Conservation (phyloP, 1,284 basidiomycete species). For the Sporisorium graminicola region DNA sequence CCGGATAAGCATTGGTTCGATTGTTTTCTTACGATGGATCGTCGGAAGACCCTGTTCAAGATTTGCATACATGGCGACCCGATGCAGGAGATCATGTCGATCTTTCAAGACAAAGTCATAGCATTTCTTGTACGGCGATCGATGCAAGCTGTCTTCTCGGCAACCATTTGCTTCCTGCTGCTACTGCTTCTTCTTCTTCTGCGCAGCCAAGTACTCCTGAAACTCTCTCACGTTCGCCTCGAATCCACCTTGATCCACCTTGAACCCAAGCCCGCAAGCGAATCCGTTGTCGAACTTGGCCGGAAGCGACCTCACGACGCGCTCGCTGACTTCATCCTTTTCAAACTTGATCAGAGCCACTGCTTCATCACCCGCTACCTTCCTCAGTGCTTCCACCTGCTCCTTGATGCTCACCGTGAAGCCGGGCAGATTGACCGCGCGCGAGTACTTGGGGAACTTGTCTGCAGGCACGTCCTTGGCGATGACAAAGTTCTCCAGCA, state of each 20-base stretch:
- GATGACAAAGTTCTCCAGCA: constrained; percentile 49
- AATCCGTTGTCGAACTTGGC: constrained; percentile 45
- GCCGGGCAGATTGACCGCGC: constrained; percentile 48
- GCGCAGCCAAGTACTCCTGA: constrained; percentile 20
- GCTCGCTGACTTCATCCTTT: constrained; percentile 49
- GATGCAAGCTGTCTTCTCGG: not conserved
- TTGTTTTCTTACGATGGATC: too few relatives aligned
- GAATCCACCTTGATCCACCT: constrained; percentile 50
- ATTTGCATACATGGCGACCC: too few relatives aligned
- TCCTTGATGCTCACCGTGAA: constrained; percentile 50
- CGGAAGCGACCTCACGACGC: constrained; percentile 48
- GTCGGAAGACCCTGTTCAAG: too few relatives aligned
- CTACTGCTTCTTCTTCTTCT: constrained; percentile 22
- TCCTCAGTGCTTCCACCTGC: constrained; percentile 47
- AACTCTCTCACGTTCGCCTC: constrained; percentile 47
- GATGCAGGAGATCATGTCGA: not conserved
- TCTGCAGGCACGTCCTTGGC: constrained; percentile 41
- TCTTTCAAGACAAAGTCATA: not conserved
- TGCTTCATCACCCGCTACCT: constrained; percentile 45
- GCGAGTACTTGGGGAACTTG: constrained; percentile 22
- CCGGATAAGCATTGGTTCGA: not conserved
- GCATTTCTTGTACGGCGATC: not conserved
- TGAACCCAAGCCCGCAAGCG: constrained; percentile 50
- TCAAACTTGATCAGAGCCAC: constrained; percentile 52
- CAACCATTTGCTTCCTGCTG: not conserved